Percentiles rank a stretch among this genome's conserved stretches.
These are phyloP conservation scores for Rauvolfia tetraphylla DNA, from an alignment of 257 asterid genomes.

Conservation along the genomic window DNA sequence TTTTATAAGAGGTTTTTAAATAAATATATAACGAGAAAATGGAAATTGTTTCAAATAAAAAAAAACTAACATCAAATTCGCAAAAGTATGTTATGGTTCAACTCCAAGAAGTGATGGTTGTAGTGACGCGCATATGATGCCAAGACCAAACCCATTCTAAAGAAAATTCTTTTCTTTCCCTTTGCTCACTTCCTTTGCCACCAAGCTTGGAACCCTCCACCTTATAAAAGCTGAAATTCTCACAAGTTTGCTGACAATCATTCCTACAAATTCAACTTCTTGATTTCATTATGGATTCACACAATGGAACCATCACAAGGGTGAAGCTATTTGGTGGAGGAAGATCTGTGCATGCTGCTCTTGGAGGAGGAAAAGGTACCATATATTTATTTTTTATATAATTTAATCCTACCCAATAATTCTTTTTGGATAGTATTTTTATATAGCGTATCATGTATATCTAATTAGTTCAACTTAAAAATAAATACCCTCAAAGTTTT, in stretches of 20 bases:
- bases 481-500: not conserved
- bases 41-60: not conserved
- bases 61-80: not conserved
- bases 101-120: not conserved
- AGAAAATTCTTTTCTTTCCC: slow-evolving; percentile 41
- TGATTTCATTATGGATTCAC: slow-evolving; percentile 16
- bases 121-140: not conserved
- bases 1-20: too few species aligned
- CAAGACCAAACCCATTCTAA: slow-evolving; percentile 21
- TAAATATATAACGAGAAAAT: too few species aligned
- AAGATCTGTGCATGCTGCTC: slow-evolving; percentile 43
- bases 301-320: slow-evolving; percentile 14
- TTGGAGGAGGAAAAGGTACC: slow-evolving; percentile 59
- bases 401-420: too few species aligned
- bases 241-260: not conserved
- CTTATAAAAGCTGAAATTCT: slow-evolving; percentile 19
- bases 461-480: not conserved
- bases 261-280: not conserved
- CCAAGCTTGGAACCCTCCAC: slow-evolving; percentile 29
- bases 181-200: slow-evolving; percentile 25
- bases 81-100: not conserved
- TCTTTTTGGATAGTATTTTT: too few species aligned
- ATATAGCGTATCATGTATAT: not conserved
- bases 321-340: slow-evolving; percentile 42
- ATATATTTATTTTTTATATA: not conserved